Conservation (phyloP, 1,284 basidiomycete genomes). For the Trichosporon ovoides region DNA sequence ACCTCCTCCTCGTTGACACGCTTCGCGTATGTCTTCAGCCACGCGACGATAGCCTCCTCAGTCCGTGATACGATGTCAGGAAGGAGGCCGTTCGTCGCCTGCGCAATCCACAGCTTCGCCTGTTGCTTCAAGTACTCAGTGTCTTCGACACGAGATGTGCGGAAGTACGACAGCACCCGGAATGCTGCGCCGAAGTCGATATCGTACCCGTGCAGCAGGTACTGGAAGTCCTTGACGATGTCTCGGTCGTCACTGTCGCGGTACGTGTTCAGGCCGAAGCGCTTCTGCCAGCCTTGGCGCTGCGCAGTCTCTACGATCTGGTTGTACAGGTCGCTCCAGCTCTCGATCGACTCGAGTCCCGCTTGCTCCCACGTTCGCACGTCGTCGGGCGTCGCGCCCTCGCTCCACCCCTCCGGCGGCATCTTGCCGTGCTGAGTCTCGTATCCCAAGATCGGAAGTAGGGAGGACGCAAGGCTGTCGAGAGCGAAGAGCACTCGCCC, state of each 20-base stretch:
- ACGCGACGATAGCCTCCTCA: constrained; percentile 55
- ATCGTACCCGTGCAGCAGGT: constrained; percentile 62
- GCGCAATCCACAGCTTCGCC: constrained; percentile 54
- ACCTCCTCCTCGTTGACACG: constrained; percentile 53
- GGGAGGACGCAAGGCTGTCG: constrained; percentile 64
- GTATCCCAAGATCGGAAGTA: constrained; percentile 75
- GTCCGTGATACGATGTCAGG: constrained; percentile 52
- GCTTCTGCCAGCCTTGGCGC: constrained; percentile 62
- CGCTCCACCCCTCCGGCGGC: constrained; percentile 61
- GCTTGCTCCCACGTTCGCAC: constrained; percentile 60
- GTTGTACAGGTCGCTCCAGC: constrained; percentile 56
- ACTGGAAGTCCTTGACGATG: constrained; percentile 59
- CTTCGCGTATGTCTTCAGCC: constrained; percentile 63
- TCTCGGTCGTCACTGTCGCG: constrained; percentile 58
- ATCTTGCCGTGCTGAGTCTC: constrained; percentile 57
- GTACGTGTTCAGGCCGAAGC: constrained; percentile 63
- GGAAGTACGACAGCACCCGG: constrained; percentile 63
- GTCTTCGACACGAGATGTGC: constrained; percentile 47
- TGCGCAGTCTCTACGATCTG: constrained; percentile 60
- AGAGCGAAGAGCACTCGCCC: constrained; percentile 62
- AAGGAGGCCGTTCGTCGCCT: constrained; percentile 50
- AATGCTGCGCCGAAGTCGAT: constrained; percentile 82
- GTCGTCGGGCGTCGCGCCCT: constrained; percentile 57
- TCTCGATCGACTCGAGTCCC: constrained; percentile 53
- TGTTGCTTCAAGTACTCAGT: constrained; percentile 50